Evolutionary conservation across 176 grass and related monocot species (phyloP), one percentile per base, ranked within the genome.

Genomic region (Zoysia pacifica): DNA sequence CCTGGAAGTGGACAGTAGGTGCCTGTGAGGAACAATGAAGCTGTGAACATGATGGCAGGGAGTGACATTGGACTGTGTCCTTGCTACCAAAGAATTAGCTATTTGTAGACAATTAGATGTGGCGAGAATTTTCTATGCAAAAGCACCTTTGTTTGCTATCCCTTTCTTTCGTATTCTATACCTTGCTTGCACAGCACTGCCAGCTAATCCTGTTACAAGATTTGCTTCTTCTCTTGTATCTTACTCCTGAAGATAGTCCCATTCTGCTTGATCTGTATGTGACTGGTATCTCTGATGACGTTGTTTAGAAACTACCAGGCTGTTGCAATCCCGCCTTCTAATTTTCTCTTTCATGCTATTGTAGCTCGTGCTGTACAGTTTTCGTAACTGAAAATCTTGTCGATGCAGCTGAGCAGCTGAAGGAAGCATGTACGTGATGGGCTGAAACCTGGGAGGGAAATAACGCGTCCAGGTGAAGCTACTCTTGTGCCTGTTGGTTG

Each of bases 131-230:
- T 37, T 48, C 45, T 58, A 41, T 52, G 5, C 40, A 52, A 14
- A 52, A 52, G 11, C 14, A 14, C 50, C 50, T 13, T 14, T 4
- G 50, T 52, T 52, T 52, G 12, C 50, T 52, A 52, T 14, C 2
- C 54, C 54, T 53, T 54, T 3, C 15, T 81, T 72, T 64, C 59
- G 63, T 65, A 36, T 40, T 73, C 7, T 40, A 48, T 40, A 42
- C 16, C 71, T 64, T 28, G 58, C 56, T 82, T 73, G 56, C 2
- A 20, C 45, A 64, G 10, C 18, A 73, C 45, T 28, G 69, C 61
- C 20, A 15, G 15, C 10, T 20, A 15, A 7, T 16, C 0, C 18
- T 15, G 7, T 56, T 56, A 56, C 54, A 2, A 6, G 42, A 58
- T 4, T 54, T 69, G 19, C 50, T 80, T 10, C 40, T 59, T 8